These are phyloP conservation scores for Calonectria pseudoturangicola DNA, from an alignment of 2,329 filamentous ascomycete species.

Conservation along the genomic window DNA sequence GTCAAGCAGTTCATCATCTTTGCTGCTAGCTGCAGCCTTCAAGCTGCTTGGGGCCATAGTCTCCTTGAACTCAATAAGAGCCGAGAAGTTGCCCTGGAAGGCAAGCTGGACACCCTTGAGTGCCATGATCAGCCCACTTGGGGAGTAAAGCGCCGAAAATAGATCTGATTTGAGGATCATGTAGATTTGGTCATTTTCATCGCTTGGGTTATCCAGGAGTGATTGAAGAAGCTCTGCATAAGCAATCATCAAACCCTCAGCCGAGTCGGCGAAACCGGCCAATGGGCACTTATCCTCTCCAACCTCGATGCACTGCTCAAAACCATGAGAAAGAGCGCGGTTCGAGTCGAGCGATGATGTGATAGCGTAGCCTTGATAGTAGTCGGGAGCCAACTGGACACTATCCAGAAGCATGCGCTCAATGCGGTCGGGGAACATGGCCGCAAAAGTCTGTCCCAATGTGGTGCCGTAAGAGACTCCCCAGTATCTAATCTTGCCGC, in stretches of 20 bases:
- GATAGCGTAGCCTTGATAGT: not conserved
- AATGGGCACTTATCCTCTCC: not conserved
- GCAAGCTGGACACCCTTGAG: not conserved
- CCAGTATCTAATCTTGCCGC: not conserved
- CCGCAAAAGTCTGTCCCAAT: slow-evolving; percentile 6
- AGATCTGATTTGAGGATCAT: not conserved
- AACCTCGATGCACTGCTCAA: slow-evolving; percentile 3
- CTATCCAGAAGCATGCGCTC: slow-evolving; percentile 20
- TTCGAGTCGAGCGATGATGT: slow-evolving; percentile 10
- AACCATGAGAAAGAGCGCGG: not conserved
- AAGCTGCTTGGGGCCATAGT: no score
- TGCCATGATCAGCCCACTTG: not conserved
- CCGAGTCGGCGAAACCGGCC: not conserved
- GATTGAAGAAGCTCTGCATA: not conserved
- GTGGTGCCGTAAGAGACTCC: slow-evolving; percentile 19
- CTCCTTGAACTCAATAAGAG: not conserved
- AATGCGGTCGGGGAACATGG: slow-evolving; percentile 23
- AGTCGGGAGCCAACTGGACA: not conserved
- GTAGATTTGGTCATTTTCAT: not conserved
- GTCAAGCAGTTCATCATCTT: not conserved
- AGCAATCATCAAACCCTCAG: not conserved
- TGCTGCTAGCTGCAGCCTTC: not conserved
- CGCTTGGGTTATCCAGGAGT: not conserved
- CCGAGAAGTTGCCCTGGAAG: not conserved
- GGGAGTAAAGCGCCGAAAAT: not conserved